phyloP scores from a whole-genome alignment of 176 grass and related monocot species.

The Stipa capillata region DNA sequence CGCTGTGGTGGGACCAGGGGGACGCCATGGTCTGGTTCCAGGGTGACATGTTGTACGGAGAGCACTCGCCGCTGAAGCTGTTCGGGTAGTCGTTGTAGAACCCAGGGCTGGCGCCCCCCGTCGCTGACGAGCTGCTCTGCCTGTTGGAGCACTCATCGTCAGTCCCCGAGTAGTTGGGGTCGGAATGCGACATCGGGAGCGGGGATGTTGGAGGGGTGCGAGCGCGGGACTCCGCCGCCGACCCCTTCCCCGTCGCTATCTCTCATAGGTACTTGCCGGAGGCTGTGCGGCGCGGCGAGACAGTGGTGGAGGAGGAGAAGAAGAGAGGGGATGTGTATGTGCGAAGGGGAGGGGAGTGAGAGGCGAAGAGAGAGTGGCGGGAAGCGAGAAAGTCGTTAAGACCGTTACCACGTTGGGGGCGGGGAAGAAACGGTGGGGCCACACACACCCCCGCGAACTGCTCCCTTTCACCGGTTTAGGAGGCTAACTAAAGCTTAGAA shows the following conservation, averaged over 20 bases:
- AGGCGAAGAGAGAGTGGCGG: slow-evolving; percentile 42
- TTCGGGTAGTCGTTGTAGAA: slow-evolving; percentile 62
- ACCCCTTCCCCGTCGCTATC: slow-evolving; percentile 45
- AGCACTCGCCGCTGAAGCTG: slow-evolving; percentile 83
- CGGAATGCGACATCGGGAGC: slow-evolving; percentile 33
- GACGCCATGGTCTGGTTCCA: slow-evolving; percentile 83
- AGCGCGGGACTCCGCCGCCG: slow-evolving; percentile 33
- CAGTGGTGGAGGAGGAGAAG: slow-evolving; percentile 1
- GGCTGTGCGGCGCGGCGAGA: slow-evolving; percentile 5
- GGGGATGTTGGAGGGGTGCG: slow-evolving; percentile 43
- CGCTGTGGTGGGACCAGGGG: slow-evolving; percentile 60
- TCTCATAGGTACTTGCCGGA: slow-evolving; percentile 29
- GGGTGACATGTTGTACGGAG: slow-evolving; percentile 90
- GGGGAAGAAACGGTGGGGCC: background rate
- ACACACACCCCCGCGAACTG: background rate
- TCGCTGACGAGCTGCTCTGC: slow-evolving; percentile 73
- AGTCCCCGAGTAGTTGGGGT: slow-evolving; percentile 38
- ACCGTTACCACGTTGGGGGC: slow-evolving; percentile 7
- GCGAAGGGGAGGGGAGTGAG: slow-evolving; percentile 9
- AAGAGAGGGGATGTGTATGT: slow-evolving; percentile 28
- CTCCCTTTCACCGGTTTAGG: slow-evolving; percentile 19
- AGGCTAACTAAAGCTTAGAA: background rate
- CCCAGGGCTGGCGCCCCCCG: slow-evolving; percentile 31
- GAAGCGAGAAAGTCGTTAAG: slow-evolving; percentile 22
- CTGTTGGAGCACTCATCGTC: slow-evolving; percentile 55